Evolutionary conservation across 495 filamentous ascomycete species (phyloP).

Genomic region (Thermothielavioides terrestris): DNA sequence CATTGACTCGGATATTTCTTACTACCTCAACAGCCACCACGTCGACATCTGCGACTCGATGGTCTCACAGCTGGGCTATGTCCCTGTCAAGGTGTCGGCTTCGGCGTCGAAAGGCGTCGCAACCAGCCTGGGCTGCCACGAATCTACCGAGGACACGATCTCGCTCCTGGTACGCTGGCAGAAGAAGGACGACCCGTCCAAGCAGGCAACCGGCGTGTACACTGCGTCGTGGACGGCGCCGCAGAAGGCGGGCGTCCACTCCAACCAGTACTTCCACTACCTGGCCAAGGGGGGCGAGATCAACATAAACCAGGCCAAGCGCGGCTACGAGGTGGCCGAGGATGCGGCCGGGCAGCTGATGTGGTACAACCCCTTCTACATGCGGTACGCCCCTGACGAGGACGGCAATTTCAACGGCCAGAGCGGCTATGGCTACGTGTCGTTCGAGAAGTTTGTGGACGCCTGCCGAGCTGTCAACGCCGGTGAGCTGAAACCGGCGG

Average conservation of each 20-base stretch:
- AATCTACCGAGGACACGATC: conserved; percentile 86
- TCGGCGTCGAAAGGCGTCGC: conserved; percentile 61
- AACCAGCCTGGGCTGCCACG: conserved; percentile 67
- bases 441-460: conserved; percentile 93
- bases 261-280: conserved; percentile 94
- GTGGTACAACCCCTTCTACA: conserved; percentile 95
- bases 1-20: conserved; percentile 81
- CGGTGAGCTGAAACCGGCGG: conserved; percentile 56
- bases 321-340: conserved; percentile 87
- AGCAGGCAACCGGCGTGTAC: conserved; percentile 81
- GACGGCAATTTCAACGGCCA: conserved; percentile 91
- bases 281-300: conserved; percentile 79
- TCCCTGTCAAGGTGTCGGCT: conserved; percentile 70
- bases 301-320: conserved; percentile 84
- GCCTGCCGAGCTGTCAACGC: conserved; percentile 71
- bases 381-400: conserved; percentile 91
- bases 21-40: conserved; percentile 92
- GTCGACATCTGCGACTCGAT: conserved; percentile 85
- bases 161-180: conserved; percentile 82
- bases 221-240: conserved; percentile 94
- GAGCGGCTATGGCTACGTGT: conserved; percentile 86
- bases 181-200: conserved; percentile 54
- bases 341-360: conserved; percentile 58
- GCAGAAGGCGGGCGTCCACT: conserved; percentile 83
- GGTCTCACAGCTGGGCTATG: conserved; percentile 61